These are phyloP conservation scores for Chlamydomonas sp. DNA, from an alignment of 139 green algal species.

Conservation along the genomic window DNA sequence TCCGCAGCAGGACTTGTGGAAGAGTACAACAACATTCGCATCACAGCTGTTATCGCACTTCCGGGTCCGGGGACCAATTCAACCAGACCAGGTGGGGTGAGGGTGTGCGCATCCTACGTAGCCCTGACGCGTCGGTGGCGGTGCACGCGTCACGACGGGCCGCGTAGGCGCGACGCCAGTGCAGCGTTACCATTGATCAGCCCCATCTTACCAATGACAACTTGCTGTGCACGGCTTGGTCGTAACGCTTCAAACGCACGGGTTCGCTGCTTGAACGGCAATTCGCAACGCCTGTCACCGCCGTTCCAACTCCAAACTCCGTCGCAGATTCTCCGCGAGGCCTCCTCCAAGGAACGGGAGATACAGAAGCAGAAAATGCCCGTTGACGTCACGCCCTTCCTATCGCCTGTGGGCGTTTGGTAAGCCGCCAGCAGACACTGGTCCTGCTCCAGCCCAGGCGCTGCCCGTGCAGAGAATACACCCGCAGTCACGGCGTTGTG, in stretches of 20 bases:
- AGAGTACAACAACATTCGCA: slow-evolving; percentile 1
- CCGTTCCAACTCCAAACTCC: not conserved
- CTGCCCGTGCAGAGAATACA: too few species aligned
- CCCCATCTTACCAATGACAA: not conserved
- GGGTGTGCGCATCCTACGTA: not conserved
- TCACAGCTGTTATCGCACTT: slow-evolving; percentile 17
- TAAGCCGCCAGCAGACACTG: too few species aligned
- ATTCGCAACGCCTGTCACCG: not conserved
- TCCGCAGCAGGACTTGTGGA: not conserved
- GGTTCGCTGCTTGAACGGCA: not conserved
- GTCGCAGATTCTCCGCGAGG: slow-evolving; percentile 32
- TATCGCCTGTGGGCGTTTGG: slow-evolving; percentile 59
- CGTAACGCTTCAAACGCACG: not conserved
- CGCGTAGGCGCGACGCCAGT: not conserved
- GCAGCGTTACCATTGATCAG: not conserved
- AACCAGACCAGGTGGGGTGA: not conserved
- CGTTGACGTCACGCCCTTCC: slow-evolving; percentile 65
- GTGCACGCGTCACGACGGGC: not conserved
- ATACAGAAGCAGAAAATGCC: slow-evolving; percentile 20
- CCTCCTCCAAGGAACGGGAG: slow-evolving; percentile 33
- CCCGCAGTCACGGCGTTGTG: too few species aligned
- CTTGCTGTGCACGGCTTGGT: not conserved
- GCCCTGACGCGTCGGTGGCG: not conserved
- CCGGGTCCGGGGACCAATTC: not conserved
- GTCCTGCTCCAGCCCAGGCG: too few species aligned